phyloP scores from a whole-genome alignment of 2,329 filamentous ascomycete species.

The Hymenoscyphus repandus region DNA sequence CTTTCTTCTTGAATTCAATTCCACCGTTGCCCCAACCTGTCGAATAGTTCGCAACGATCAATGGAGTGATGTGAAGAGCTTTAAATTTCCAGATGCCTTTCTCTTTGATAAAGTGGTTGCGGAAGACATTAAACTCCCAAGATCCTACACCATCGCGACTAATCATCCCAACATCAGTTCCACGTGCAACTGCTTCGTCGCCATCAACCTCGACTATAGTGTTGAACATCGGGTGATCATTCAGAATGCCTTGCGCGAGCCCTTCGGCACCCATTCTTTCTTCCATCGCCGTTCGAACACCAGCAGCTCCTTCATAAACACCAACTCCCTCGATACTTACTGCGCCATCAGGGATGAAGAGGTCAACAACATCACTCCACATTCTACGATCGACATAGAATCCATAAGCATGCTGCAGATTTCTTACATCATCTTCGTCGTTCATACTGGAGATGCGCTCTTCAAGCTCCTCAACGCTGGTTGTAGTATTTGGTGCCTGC shows the following conservation, averaged over 20 bases:
- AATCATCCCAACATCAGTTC: slow-evolving; percentile 6
- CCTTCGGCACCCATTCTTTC: slow-evolving; percentile 4
- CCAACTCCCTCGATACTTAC: slow-evolving; percentile 2
- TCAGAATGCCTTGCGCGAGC: slow-evolving; percentile 4
- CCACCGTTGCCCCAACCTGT: slow-evolving; percentile 4
- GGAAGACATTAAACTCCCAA: slow-evolving; percentile 8
- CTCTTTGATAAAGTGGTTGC: slow-evolving; percentile 6
- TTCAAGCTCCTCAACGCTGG: neutral
- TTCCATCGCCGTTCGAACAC: slow-evolving; percentile 1
- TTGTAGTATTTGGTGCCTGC: neutral
- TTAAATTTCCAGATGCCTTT: slow-evolving; percentile 8
- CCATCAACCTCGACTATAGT: slow-evolving; percentile 4
- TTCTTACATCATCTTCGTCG: slow-evolving; percentile 5
- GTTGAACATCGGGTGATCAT: slow-evolving; percentile 3
- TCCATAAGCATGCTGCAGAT: slow-evolving; percentile 7
- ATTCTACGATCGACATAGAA: slow-evolving; percentile 9
- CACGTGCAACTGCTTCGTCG: slow-evolving; percentile 1
- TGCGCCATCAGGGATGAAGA: slow-evolving; percentile 3
- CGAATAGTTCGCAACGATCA: slow-evolving; percentile 6
- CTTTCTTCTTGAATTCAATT: neutral
- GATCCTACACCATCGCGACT: neutral
- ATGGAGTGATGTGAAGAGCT: slow-evolving; percentile 2
- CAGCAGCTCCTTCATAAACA: neutral
- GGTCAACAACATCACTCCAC: slow-evolving; percentile 7
- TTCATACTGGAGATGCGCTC: slow-evolving; percentile 1